Conservation (phyloP, 495 filamentous ascomycete species). For the Penicillium silybi region DNA sequence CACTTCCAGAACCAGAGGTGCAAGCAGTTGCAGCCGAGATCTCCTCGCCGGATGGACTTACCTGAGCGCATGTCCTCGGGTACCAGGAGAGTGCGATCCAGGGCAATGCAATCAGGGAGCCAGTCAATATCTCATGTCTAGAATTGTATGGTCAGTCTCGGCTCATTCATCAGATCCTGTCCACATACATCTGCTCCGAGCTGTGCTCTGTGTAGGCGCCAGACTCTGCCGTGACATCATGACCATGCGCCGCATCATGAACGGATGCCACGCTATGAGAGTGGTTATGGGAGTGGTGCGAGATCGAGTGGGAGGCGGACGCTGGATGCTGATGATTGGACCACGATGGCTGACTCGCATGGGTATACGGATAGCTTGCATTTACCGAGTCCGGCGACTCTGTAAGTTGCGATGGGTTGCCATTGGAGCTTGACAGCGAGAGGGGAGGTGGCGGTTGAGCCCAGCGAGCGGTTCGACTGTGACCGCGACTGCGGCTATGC, state of each 20-base stretch:
- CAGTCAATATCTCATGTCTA: slow-evolving; percentile 33
- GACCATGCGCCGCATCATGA: slow-evolving; percentile 5
- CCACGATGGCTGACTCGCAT: slow-evolving; percentile 11
- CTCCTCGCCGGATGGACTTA: background rate
- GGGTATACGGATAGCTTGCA: slow-evolving; percentile 19
- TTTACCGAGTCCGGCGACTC: slow-evolving; percentile 15
- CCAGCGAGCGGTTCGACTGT: slow-evolving; percentile 36
- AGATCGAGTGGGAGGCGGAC: slow-evolving; percentile 24
- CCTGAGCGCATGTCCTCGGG: slow-evolving; percentile 25
- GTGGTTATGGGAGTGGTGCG: slow-evolving; percentile 11
- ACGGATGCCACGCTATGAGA: slow-evolving; percentile 7
- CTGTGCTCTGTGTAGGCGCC: background rate
- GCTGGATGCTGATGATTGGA: slow-evolving; percentile 30
- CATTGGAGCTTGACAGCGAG: slow-evolving; percentile 22
- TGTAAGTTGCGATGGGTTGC: slow-evolving; percentile 12
- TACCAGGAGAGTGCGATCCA: slow-evolving; percentile 45
- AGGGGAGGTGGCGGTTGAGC: slow-evolving; percentile 32
- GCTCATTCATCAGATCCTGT: background rate
- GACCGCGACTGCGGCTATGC: slow-evolving; percentile 38
- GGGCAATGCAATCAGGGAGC: slow-evolving; percentile 32
- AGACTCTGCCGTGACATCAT: slow-evolving; percentile 5
- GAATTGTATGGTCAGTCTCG: slow-evolving; percentile 9
- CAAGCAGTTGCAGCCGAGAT: background rate
- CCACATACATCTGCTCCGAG: slow-evolving; percentile 15
- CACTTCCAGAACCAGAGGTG: background rate